Evolutionary conservation across 345 rosid species (phyloP).

Genomic region (Kernera saxatilis): DNA sequence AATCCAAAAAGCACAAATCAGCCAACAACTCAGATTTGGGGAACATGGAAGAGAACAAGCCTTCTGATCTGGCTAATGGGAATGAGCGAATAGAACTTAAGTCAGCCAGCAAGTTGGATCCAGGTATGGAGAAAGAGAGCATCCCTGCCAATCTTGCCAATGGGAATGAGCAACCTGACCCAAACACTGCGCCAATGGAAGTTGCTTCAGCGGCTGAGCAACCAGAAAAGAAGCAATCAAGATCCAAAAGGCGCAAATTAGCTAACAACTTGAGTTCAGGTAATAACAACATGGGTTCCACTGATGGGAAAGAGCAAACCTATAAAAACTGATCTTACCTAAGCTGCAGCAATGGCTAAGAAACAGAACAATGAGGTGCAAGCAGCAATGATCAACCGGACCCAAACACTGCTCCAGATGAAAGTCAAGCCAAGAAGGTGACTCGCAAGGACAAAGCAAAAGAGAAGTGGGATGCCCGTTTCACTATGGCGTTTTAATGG

Average conservation of each 20-base stretch:
- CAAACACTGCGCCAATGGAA: slow-evolving; percentile 4
- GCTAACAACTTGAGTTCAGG: background rate
- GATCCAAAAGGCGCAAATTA: slow-evolving; percentile 12
- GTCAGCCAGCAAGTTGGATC: background rate
- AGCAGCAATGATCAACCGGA: background rate
- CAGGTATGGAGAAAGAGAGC: background rate
- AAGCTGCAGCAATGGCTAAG: background rate
- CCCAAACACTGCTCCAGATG: background rate
- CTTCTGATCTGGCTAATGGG: background rate
- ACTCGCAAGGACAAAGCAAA: background rate
- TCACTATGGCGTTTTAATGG: background rate
- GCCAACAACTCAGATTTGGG: slow-evolving; percentile 1
- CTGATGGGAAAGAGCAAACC: background rate
- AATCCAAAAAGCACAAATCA: background rate
- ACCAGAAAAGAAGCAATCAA: background rate
- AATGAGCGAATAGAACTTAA: background rate
- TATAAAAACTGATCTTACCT: background rate
- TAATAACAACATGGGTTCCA: background rate
- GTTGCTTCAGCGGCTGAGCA: background rate
- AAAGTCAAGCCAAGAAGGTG: background rate
- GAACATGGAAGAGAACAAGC: slow-evolving; percentile 4
- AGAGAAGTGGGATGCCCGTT: background rate
- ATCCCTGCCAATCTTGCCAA: background rate
- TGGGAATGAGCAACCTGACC: slow-evolving; percentile 4
- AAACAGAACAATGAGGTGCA: background rate